phyloP scores from a whole-genome alignment of 2,329 filamentous ascomycete genomes.

The Trichoderma afroharzianum region DNA sequence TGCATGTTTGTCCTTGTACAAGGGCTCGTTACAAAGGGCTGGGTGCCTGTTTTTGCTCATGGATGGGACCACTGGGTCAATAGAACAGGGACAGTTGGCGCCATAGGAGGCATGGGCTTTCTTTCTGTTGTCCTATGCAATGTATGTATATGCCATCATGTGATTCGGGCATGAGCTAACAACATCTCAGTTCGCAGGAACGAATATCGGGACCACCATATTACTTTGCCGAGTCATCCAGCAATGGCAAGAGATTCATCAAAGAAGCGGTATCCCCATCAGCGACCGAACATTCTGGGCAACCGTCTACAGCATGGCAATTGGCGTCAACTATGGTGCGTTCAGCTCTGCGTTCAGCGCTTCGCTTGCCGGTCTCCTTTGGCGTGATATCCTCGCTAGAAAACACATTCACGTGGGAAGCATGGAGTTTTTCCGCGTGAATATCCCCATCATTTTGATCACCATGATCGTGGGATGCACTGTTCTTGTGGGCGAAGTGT shows the following conservation, averaged over 20 bases:
- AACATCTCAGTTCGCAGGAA: conserved; percentile 62
- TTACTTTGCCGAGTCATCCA: conserved; percentile 68
- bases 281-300: conserved; percentile 67
- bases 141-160: conserved; percentile 43
- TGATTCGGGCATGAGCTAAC: not conserved
- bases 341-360: conserved; percentile 71
- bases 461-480: conserved; percentile 62
- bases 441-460: conserved; percentile 67
- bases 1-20: conserved; percentile 74
- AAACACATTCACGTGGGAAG: conserved; percentile 65
- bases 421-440: conserved; percentile 64
- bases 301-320: conserved; percentile 69
- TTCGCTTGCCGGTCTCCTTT: conserved; percentile 66
- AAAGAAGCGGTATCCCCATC: conserved; percentile 44
- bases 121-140: conserved; percentile 69
- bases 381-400: conserved; percentile 65
- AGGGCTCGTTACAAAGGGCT: conserved; percentile 68
- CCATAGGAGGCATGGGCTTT: conserved; percentile 70
- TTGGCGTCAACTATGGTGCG: conserved; percentile 72
- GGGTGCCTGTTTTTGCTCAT: conserved; percentile 69
- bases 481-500: conserved; percentile 61
- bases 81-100: conserved; percentile 65
- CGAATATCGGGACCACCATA: conserved; percentile 74
- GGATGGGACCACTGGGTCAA: conserved; percentile 72
- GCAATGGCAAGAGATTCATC: conserved; percentile 61